Base-by-base conservation (phyloP, 2,329 filamentous ascomycete genomes). In the Ophiostoma ulmi region DNA sequence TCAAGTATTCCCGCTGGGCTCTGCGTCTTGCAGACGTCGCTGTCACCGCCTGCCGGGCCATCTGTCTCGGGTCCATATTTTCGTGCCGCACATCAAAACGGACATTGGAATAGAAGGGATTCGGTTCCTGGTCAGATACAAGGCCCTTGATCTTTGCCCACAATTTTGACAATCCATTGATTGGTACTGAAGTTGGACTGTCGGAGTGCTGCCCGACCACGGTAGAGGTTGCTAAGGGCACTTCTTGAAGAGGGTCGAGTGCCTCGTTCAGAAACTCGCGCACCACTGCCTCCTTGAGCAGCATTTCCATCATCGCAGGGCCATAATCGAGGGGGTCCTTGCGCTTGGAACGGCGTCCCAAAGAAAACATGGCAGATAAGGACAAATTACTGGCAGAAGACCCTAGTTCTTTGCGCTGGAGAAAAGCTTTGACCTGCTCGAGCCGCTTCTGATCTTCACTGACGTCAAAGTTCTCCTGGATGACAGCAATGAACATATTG, bases 401-500 rank as follows among this genome's bases (percentile, higher is more conserved):
- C 35, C 90, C 91, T 41, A 97, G 83, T 76, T 98, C 94, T 78
- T 94, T 96, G 75, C 94, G 89, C 77, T 97, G 92, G 64, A 99
- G 83, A 76, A 98, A 99, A 1, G 94, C 92, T 77, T 94, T 94
- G 72, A 99, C 94, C 80, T 99, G 96, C 78, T 98, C 93, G 73
- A 98, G 81, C 26, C 96, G 93, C 81, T 99, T 99, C 79, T 98
- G 94, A 78, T 99, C 96, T 78, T 99, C 95, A 3, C 94, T 97
- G 36, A 99, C 93, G 80, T 99, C 95, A 78, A 99, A 99, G 77
- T 97, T 99, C 78, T 99, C 95, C 79, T 99, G 95, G 74, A 99
- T 99, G 81, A 99, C 95, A 84, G 95, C 95, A 91, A 99, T 98
- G 84, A 99, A 99, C 95, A 99, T 99, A 78, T 98, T 99, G 82